Conservation (phyloP, 139 green algal species). For the Haematococcus lacustris region DNA sequence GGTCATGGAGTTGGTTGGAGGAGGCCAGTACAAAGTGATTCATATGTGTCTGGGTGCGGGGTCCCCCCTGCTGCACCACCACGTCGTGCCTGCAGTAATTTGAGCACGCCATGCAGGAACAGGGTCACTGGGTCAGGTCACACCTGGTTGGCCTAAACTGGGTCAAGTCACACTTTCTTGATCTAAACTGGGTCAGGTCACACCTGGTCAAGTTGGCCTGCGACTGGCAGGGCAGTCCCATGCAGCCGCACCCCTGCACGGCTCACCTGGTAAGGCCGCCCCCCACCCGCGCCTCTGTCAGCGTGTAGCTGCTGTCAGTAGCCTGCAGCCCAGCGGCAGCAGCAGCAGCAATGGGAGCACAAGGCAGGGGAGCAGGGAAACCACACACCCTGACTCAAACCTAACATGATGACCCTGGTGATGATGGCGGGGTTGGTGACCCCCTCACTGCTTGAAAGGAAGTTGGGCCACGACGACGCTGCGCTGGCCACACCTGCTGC, state of each 20-base stretch:
- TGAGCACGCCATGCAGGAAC: too few relatives aligned
- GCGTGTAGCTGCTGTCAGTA: constrained; percentile 54
- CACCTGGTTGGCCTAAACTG: background rate
- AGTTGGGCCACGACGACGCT: too few relatives aligned
- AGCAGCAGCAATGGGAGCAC: too few relatives aligned
- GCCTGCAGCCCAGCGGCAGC: constrained; percentile 37
- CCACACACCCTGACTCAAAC: too few relatives aligned
- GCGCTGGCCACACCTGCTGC: too few relatives aligned
- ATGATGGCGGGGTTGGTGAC: too few relatives aligned
- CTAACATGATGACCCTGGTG: too few relatives aligned
- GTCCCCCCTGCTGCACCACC: constrained; percentile 22
- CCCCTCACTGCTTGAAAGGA: too few relatives aligned
- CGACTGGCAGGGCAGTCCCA: background rate
- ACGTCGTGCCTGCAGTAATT: constrained; percentile 8
- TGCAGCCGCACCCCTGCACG: background rate
- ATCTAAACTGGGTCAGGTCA: background rate
- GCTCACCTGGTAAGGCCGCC: constrained; percentile 57
- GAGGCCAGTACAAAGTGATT: constrained; percentile 81
- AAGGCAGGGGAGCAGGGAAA: too few relatives aligned
- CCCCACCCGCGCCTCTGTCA: constrained; percentile 71
- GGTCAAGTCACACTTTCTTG: too few relatives aligned
- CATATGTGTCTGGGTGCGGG: constrained; percentile 64
- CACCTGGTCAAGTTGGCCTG: background rate
- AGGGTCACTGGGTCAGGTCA: background rate
- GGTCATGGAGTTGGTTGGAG: constrained; percentile 85